Base-by-base conservation (phyloP, 108 stramenopile species). In the Pseudonitzschia delicatissima region DNA sequence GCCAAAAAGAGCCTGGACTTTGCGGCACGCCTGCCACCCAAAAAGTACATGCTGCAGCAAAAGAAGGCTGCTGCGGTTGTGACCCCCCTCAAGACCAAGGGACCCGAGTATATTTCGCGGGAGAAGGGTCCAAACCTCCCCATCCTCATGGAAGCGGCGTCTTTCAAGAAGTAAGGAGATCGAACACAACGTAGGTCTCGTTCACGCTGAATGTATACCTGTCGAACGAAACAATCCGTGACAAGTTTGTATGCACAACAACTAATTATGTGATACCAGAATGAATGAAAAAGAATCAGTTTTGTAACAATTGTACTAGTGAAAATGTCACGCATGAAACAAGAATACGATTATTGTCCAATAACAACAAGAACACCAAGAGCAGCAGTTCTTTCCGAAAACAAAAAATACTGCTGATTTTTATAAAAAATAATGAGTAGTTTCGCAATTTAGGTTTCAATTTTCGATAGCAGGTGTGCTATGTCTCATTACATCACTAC, bases 61-160 rank as follows among this genome's bases (percentile, higher is more conserved):
- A 57, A 55, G 45, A 59, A 47, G 34, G 33, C 55, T 23, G 45
- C 64, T 31, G 61, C 48, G 11, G 51, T 74, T 0, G 51, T 71
- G 36, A 72, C 64, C 3, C 71, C 66, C 28, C 48, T 50, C 50
- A 77, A 57, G 64, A 33, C 53, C 2, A 68, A 25, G 23, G 13
- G 27, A 29, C 71, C 36, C 13, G 5, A 58, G 3, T 67, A 42
- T 13, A 34, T 44, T 40, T 20, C 45, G 15, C 59, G 45, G 29
- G 71, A 58, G 15, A 66, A 57, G 36, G 70, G 71, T 26, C 77
- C 77, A 17, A 62, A 37, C 35, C 62, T 79, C 29, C 78, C 78
- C 6, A 42, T 66, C 20, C 44, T 79, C 29, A 62, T 73, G 6
- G 68, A 73, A 64, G 78, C 39, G 15, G 72, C 78, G 17, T 52